phyloP scores from a whole-genome alignment of 768 basidiomycete genomes.

The Baorangia bicolor region DNA sequence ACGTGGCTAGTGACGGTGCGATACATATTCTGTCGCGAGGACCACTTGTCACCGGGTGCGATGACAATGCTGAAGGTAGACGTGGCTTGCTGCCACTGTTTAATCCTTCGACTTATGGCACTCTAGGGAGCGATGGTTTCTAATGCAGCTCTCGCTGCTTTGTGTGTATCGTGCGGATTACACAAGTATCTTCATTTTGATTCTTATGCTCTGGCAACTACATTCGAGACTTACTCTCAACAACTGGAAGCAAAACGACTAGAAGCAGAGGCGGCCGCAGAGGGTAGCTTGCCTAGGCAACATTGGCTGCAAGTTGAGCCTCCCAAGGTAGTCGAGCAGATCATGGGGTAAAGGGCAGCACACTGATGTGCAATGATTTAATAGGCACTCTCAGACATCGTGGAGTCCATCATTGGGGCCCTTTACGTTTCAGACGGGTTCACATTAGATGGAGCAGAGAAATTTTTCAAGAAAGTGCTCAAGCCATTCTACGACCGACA shows the following conservation, averaged over 20 bases:
- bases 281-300: constrained; percentile 57
- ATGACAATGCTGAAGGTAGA: constrained; percentile 75
- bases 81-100: not conserved
- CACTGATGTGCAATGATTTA: constrained; percentile 1
- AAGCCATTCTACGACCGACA: constrained; percentile 79
- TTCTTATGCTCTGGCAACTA: constrained; percentile 48
- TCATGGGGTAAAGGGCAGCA: not conserved
- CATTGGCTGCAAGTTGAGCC: constrained; percentile 78
- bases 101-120: not conserved
- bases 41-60: constrained; percentile 67
- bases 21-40: constrained; percentile 65
- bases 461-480: constrained; percentile 64
- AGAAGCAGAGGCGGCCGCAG: constrained; percentile 49
- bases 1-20: constrained; percentile 62
- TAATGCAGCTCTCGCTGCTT: constrained; percentile 70
- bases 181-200: constrained; percentile 60
- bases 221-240: constrained; percentile 53
- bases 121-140: constrained; percentile 81
- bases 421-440: constrained; percentile 76
- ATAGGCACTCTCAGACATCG: constrained; percentile 74
- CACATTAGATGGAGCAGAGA: constrained; percentile 56
- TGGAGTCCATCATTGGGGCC: constrained; percentile 80
- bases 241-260: constrained; percentile 47
- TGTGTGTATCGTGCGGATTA: constrained; percentile 70
- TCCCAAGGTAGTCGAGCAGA: constrained; percentile 58